These are phyloP conservation scores for Rhododendron henanense DNA, from an alignment of 148 eudicot species.

Conservation along the genomic window DNA sequence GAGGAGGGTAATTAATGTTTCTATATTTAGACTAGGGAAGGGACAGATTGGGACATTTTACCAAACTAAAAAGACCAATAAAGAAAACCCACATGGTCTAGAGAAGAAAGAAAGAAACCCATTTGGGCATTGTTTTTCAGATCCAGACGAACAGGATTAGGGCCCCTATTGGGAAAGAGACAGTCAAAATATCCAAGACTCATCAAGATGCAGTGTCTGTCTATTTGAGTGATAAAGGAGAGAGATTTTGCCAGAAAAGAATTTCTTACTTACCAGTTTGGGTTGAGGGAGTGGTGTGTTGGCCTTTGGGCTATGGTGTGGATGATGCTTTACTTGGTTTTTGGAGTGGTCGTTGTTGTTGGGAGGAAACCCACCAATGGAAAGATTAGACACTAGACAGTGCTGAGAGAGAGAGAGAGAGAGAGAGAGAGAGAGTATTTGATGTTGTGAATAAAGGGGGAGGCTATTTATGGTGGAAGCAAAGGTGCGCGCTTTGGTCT, in stretches of 20 bases:
- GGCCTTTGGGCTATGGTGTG: neutral
- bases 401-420: neutral
- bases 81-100: slow-evolving; percentile 3
- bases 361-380: neutral
- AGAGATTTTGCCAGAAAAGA: neutral
- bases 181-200: too few relatives aligned
- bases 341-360: neutral
- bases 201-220: neutral
- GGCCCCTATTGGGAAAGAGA: neutral
- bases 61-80: slow-evolving; percentile 16
- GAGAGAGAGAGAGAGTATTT: neutral
- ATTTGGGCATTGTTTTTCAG: slow-evolving; percentile 4
- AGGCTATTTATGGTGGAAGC: neutral
- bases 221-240: neutral
- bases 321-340: neutral
- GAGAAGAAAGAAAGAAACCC: slow-evolving; percentile 5
- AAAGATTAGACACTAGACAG: too few relatives aligned
- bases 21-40: slow-evolving; percentile 10
- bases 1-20: neutral
- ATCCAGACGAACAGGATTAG: slow-evolving; percentile 1
- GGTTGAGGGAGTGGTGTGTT: neutral
- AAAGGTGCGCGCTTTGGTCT: neutral
- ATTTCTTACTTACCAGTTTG: neutral
- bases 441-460: neutral
- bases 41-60: slow-evolving; percentile 14